A percentile compares a stretch with the other conserved stretches of the same genome.
Conservation (phyloP, 176 grass and related monocot genomes). For the Aegilops speltoides region DNA sequence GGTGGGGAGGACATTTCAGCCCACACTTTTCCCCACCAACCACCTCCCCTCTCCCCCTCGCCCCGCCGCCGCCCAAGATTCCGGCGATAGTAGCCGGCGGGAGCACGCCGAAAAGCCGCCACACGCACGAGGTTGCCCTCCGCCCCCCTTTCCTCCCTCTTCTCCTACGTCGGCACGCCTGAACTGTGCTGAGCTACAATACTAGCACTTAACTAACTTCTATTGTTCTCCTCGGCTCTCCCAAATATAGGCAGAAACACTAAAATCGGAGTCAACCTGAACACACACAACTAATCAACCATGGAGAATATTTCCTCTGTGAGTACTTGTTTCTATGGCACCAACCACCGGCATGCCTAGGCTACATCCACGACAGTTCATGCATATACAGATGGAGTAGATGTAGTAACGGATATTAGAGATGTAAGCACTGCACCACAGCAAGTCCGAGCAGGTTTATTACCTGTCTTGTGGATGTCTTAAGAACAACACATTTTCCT, state of each 20-base stretch:
- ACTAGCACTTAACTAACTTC: not conserved
- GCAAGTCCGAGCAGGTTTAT: not conserved
- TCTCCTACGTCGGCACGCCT: too few species aligned
- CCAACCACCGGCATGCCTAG: not conserved
- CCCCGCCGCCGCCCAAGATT: too few species aligned
- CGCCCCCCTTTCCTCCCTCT: too few species aligned
- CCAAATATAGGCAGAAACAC: not conserved
- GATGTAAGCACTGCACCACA: not conserved
- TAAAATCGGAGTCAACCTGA: not conserved
- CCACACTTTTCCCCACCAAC: too few species aligned
- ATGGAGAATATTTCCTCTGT: not conserved
- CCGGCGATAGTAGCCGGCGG: too few species aligned
- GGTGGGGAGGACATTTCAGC: too few species aligned
- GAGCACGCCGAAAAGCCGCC: too few species aligned
- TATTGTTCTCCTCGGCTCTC: not conserved
- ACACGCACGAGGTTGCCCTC: too few species aligned
- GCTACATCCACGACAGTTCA: not conserved
- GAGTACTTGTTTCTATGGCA: not conserved
- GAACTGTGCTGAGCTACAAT: not conserved
- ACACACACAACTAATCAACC: not conserved
- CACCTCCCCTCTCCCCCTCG: too few species aligned
- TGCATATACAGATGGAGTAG: not conserved
- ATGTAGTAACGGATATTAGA: not conserved
- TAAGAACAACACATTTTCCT: conserved; percentile 52
- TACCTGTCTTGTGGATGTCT: conserved; percentile 33